Evolutionary conservation across 345 rosid species (phyloP), one percentile per base, ranked within the genome.

Genomic region (Populus alba): DNA sequence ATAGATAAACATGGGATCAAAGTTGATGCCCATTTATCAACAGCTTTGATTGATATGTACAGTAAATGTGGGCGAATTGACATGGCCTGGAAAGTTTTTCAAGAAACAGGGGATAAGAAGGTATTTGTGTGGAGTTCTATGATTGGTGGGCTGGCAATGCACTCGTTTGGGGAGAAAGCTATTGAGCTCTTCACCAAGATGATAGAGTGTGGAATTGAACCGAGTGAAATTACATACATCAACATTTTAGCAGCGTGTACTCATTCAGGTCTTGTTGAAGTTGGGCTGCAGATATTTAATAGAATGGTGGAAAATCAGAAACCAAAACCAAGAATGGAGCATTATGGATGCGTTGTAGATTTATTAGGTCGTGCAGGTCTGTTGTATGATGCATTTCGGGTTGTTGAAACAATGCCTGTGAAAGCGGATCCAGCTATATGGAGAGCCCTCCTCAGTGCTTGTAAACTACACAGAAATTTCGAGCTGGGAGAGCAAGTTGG

Each of bases 1-100:
- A 20, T 81, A 0, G 63, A 76, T 20, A 80, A 76, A 53, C 29
- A 33, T 6, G 45, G 69, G 57, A 75, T 76, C 16, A 55, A 61
- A 71, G 72, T 71, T 53, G 82, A 80, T 62, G 70, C 78, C 37
- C 75, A 61, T 74, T 35, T 80, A 15, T 75, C 78, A 16, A 61
- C 82, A 20, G 82, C 78, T 31, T 61, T 80, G 78, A 80, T 80
- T 47, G 82, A 80, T 61, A 75, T 80, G 82, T 80, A 80, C 57
- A 75, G 78, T 55, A 80, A 80, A 70, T 80, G 78, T 68, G 78
- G 82, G 22, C 43, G 39, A 37, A 45, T 80, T 29, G 78, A 74
- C 41, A 69, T 75, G 78, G 82, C 82, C 11, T 43, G 82, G 51
- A 70, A 74, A 62, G 65, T 51, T 39, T 80, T 80, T 37, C 23